These are phyloP conservation scores for Suillus fuscotomentosus DNA, from an alignment of 768 basidiomycete genomes.

Conservation along the genomic window DNA sequence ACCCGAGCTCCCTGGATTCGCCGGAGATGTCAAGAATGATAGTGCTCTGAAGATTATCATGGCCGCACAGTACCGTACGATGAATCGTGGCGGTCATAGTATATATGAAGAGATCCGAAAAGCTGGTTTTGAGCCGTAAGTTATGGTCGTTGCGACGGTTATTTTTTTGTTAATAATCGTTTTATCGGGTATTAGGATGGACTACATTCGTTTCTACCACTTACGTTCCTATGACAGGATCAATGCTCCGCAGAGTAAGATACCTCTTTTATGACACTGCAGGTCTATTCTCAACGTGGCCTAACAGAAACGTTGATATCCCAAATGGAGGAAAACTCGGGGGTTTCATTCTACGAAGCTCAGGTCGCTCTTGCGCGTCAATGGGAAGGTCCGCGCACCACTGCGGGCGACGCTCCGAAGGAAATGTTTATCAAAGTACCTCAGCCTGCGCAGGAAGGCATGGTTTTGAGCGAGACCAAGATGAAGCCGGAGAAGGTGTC, in stretches of 20 bases:
- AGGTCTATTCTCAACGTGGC: conserved; percentile 21
- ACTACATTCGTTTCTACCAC: conserved; percentile 92
- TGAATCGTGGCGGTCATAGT: conserved; percentile 85
- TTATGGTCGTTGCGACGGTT: background rate
- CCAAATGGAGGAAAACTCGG: conserved; percentile 70
- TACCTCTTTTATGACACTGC: background rate
- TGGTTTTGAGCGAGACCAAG: conserved; percentile 49
- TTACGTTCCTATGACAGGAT: conserved; percentile 89
- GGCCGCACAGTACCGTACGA: conserved; percentile 85
- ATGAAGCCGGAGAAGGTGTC: conserved; percentile 59
- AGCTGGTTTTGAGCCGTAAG: conserved; percentile 79
- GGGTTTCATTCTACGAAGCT: conserved; percentile 80
- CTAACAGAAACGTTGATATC: conserved; percentile 49
- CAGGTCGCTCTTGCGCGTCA: conserved; percentile 80
- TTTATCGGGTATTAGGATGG: conserved; percentile 44
- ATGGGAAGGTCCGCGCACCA: conserved; percentile 61
- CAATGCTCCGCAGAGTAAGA: conserved; percentile 67
- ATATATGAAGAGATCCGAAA: conserved; percentile 82
- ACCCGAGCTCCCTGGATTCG: conserved; percentile 90
- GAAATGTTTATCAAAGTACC: conserved; percentile 61
- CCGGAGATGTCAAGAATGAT: conserved; percentile 75
- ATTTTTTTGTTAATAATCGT: background rate
- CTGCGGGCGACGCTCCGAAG: conserved; percentile 34
- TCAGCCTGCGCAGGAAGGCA: conserved; percentile 45
- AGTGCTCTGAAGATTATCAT: conserved; percentile 74